Conservation (phyloP, 768 basidiomycete species). For the Calvatia gigantea region DNA sequence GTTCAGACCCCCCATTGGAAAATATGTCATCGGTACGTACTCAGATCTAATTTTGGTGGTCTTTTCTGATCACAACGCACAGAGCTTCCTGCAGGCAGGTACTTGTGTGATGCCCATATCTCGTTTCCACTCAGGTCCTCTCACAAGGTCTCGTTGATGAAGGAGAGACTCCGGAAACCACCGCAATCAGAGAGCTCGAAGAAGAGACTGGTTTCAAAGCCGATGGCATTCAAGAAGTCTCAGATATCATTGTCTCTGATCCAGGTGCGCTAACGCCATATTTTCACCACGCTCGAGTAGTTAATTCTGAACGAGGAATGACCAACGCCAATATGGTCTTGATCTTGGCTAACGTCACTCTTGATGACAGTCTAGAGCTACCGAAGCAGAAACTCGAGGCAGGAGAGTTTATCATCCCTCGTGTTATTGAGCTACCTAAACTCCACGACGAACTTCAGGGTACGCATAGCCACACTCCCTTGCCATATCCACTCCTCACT, state of each 20-base stretch:
- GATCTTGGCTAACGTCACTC: conserved; percentile 62
- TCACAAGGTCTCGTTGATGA: conserved; percentile 78
- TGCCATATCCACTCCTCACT: neutral
- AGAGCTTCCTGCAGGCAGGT: conserved; percentile 37
- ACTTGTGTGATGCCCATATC: neutral
- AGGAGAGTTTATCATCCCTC: conserved; percentile 82
- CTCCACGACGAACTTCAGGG: conserved; percentile 65
- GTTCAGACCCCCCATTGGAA: conserved; percentile 84
- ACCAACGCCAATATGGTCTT: conserved; percentile 92
- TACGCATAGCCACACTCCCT: conserved; percentile 28
- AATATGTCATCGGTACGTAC: conserved; percentile 62
- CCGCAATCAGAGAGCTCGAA: conserved; percentile 84
- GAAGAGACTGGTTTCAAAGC: conserved; percentile 93
- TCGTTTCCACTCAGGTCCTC: neutral
- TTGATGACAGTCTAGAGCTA: conserved; percentile 63
- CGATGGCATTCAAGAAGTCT: conserved; percentile 55
- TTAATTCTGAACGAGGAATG: conserved; percentile 59
- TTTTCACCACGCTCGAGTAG: neutral
- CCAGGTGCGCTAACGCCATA: conserved; percentile 48
- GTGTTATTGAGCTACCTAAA: conserved; percentile 65
- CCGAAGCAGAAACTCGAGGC: conserved; percentile 76
- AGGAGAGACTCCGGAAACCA: conserved; percentile 73
- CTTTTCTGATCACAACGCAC: conserved; percentile 3
- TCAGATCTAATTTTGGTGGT: neutral
- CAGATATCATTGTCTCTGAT: conserved; percentile 62